Conservation (phyloP, 257 asterid species). For the Forsythia viridissima region DNA sequence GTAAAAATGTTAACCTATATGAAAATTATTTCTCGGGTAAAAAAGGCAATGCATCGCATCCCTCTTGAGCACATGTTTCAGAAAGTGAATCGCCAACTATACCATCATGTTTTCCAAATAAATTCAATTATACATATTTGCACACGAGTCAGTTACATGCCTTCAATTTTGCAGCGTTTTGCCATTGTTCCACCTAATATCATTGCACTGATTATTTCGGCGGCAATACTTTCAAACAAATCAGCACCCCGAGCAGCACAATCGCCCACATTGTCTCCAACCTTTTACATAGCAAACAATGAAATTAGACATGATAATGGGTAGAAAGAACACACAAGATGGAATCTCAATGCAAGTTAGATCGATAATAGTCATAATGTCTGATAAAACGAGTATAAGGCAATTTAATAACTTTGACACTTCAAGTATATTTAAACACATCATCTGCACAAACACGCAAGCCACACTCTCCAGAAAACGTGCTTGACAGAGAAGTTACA, state of each 20-base stretch:
- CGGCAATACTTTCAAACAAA: conserved; percentile 98
- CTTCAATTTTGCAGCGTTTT: conserved; percentile 91
- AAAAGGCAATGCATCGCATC: conserved; percentile 6
- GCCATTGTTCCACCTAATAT: conserved; percentile 99
- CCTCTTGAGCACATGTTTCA: conserved; percentile 8
- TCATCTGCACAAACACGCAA: background rate
- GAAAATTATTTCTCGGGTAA: background rate
- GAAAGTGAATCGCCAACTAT: conserved; percentile 15
- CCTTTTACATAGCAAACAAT: conserved; percentile 50
- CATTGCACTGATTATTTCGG: conserved; percentile 99
- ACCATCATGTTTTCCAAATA: background rate
- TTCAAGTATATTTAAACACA: background rate
- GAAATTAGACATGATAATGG: conserved; percentile 17
- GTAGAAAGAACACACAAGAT: conserved; percentile 2
- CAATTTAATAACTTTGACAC: background rate
- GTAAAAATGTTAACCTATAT: background rate
- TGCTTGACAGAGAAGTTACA: background rate
- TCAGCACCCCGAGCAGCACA: conserved; percentile 99
- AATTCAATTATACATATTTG: conserved; percentile 12
- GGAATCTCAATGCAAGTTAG: background rate
- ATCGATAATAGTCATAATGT: conserved; percentile 8
- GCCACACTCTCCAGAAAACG: background rate
- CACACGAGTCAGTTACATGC: conserved; percentile 31
- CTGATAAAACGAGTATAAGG: background rate
- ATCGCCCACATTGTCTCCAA: conserved; percentile 99